Evolutionary conservation across 768 basidiomycete species (phyloP).

Genomic region (Suillus hirtellus): DNA sequence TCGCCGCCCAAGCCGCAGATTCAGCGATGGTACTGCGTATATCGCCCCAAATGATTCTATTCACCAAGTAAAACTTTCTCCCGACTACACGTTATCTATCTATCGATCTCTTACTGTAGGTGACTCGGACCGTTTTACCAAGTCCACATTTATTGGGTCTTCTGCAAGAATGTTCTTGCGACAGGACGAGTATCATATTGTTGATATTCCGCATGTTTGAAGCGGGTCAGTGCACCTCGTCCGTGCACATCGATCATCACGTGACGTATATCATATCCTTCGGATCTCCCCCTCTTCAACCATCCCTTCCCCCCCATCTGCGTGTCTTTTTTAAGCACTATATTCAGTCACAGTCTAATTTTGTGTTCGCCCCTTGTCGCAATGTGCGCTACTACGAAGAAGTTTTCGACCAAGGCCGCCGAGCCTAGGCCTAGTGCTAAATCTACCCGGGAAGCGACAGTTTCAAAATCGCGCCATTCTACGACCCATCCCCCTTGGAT

Average conservation of each 20-base stretch:
- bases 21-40: neutral
- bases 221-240: constrained; percentile 21
- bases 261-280: constrained; percentile 24
- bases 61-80: neutral
- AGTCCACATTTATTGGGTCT: neutral
- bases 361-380: constrained; percentile 4
- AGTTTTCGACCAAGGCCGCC: constrained; percentile 39
- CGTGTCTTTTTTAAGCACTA: neutral
- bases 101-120: neutral
- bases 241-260: constrained; percentile 31
- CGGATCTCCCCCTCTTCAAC: constrained; percentile 26
- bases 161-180: neutral
- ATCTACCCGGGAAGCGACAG: constrained; percentile 31
- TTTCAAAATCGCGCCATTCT: constrained; percentile 37
- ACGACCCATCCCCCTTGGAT: constrained; percentile 53
- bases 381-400: constrained; percentile 37
- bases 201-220: neutral
- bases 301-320: constrained; percentile 12
- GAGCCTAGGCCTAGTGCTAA: constrained; percentile 9
- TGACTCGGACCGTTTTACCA: too few relatives aligned
- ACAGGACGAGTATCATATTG: neutral
- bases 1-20: neutral
- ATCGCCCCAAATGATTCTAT: neutral
- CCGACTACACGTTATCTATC: neutral
- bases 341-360: constrained; percentile 5